These are phyloP conservation scores for Leccinum subrobustum DNA, from an alignment of 1,284 basidiomycete genomes.

Conservation along the genomic window DNA sequence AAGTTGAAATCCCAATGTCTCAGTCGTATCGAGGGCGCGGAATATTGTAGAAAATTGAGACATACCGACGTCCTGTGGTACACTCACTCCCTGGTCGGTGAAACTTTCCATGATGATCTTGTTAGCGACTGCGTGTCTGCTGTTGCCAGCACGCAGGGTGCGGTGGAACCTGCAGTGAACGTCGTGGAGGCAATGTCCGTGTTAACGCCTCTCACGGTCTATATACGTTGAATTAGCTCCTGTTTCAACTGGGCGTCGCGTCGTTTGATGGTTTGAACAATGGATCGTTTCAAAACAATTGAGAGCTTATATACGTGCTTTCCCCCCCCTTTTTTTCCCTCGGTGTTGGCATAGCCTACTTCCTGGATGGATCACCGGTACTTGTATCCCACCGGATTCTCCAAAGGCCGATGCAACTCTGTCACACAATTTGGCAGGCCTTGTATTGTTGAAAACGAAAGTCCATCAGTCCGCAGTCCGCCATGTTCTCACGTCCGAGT, in stretches of 20 bases:
- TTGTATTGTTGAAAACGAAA: neutral
- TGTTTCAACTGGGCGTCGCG: conserved; percentile 1
- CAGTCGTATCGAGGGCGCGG: neutral
- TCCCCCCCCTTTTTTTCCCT: neutral
- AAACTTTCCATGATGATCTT: conserved; percentile 29
- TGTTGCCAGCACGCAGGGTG: conserved; percentile 22
- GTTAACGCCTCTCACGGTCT: conserved; percentile 25
- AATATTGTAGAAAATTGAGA: conserved; percentile 4
- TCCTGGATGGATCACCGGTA: conserved; percentile 6
- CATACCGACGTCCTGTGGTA: conserved; percentile 51
- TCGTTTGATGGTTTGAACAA: neutral
- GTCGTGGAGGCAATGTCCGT: conserved; percentile 25
- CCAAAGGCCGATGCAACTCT: neutral
- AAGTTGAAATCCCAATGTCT: neutral
- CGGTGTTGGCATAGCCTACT: neutral
- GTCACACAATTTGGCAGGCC: neutral
- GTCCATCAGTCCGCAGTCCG: neutral
- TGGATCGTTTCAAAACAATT: neutral
- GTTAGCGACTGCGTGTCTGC: conserved; percentile 17
- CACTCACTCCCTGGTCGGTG: conserved; percentile 32
- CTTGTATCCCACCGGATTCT: conserved; percentile 6
- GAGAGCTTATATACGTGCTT: neutral
- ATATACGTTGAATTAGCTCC: conserved; percentile 24
- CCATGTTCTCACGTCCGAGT: neutral
- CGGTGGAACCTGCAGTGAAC: conserved; percentile 10